Evolutionary conservation across 148 eudicot genomes (phyloP), one percentile per base, ranked within the genome.

Genomic region (Chenopodium album): DNA sequence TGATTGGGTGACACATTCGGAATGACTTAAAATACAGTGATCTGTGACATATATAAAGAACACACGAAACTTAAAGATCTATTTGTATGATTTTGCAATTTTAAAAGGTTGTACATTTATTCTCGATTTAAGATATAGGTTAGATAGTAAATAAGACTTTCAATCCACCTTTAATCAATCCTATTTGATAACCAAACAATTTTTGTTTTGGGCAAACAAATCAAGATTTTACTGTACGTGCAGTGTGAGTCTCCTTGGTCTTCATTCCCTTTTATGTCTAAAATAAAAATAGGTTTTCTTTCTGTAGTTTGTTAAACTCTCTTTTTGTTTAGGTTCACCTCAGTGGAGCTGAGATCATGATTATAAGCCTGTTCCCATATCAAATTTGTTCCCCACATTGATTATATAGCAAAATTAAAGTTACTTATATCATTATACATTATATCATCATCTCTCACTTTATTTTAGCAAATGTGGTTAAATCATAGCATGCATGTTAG

Each of bases 301-400:
- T 52, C 13, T 28, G 77, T 28, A 75, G 32, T 26, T 75, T 16
- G 63, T 22, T 28, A 23, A 22, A 22, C 47, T 28, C 22, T 67
- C 48, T 34, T 63, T 56, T 2, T 14, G 44, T 41, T 41, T 5
- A 41, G 44, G 7, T 13, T 3, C 62, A 46, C 34, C 1, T 14
- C 2, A 65, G 73, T 76, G 77, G 64, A 83, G 64, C 19, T 75
- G 37, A 78, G 48, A 7, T 23, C 59, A 74, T 83, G 48, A 79
- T 74, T 83, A 75, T 54, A 22, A 78, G 56, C 47, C 76, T 79
- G 82, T 79, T 83, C 37, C 29, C 52, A 77, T 76, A 78, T 78
- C 78, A 83, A 83, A 47, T 75, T 32, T 78, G 85, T 74, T 83
- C 85, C 85, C 82, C 85, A 48, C 76, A 79, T 65, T 79, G 75